Evolutionary conservation across 345 rosid species (phyloP).

Genomic region (Carallia brachiata): DNA sequence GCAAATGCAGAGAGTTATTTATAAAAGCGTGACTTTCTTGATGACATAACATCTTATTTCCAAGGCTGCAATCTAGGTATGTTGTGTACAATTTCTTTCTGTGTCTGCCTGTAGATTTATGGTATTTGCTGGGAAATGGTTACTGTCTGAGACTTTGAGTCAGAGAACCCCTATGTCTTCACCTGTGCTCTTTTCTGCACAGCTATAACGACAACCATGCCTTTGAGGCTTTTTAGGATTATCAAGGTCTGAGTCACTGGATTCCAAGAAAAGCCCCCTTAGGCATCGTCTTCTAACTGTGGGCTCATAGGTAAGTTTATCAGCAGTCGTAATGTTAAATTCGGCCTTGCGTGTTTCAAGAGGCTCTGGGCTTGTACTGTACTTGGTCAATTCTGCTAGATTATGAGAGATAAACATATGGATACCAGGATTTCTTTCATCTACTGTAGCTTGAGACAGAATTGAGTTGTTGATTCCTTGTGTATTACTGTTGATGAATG

Average conservation of each 20-base stretch:
- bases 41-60: conserved; percentile 31
- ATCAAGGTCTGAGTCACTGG: conserved; percentile 64
- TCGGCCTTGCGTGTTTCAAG: conserved; percentile 35
- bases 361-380: conserved; percentile 21
- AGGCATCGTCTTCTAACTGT: conserved; percentile 65
- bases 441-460: conserved; percentile 50
- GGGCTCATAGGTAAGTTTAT: conserved; percentile 57
- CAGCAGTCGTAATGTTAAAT: conserved; percentile 35
- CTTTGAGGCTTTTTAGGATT: conserved; percentile 67
- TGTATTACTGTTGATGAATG: conserved; percentile 62
- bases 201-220: conserved; percentile 63
- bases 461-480: conserved; percentile 74
- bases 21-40: conserved; percentile 7
- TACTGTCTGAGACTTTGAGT: conserved; percentile 13
- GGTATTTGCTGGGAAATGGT: background rate
- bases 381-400: conserved; percentile 24
- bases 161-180: conserved; percentile 35
- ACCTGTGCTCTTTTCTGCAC: conserved; percentile 46
- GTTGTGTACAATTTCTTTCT: background rate
- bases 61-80: background rate
- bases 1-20: conserved; percentile 5
- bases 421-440: conserved; percentile 62
- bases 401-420: conserved; percentile 37
- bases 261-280: conserved; percentile 71
- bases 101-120: background rate